A percentile compares a stretch with the other conserved stretches of the same genome.
Evolutionary conservation across 306 rosid genomes (phyloP).

Genomic region (Medicago truncatula): MtrunA17r5.0-ANR NC_053042.1:48598001-48598500

Average conservation of each 20-base stretch:
- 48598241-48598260: neutral
- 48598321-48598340: constrained; percentile 90
- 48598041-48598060: neutral
- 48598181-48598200: too few species aligned
- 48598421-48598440: constrained; percentile 12
- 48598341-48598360: constrained; percentile 65
- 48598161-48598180: too few species aligned
- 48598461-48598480: constrained; percentile 5
- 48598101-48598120: neutral
- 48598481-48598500: constrained; percentile 30
- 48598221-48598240: too few species aligned
- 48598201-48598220: neutral
- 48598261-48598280: neutral
- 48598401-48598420: constrained; percentile 19
- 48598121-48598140: neutral
- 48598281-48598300: constrained; percentile 43
- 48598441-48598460: neutral
- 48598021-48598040: neutral
- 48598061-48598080: neutral
- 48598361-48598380: constrained; percentile 63
- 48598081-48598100: neutral
- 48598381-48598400: constrained; percentile 49
- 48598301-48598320: constrained; percentile 77
- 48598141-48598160: neutral
- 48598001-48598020: too few species aligned